These are phyloP conservation scores for Chytriomyces hyalinus DNA, from an alignment of 192 early-diverging fungal species.

Conservation along the genomic window DNA sequence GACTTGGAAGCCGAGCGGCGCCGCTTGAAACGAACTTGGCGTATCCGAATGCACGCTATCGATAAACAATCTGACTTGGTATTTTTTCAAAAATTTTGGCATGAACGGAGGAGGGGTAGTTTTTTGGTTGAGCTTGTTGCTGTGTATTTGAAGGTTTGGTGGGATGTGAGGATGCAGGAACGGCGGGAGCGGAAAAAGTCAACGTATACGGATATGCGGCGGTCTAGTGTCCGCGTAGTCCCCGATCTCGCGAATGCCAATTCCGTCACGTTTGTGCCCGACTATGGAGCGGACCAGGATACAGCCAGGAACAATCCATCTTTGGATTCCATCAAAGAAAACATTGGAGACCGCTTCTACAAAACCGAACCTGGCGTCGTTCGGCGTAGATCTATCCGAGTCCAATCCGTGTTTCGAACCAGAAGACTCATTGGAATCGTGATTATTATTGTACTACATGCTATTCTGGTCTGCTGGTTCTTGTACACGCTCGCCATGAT, in stretches of 20 bases:
- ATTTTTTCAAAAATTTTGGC: no score
- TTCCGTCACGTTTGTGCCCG: constrained; percentile 21
- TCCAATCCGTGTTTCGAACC: background rate
- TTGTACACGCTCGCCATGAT: constrained; percentile 17
- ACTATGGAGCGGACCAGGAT: background rate
- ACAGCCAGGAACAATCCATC: background rate
- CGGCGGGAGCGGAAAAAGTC: no score
- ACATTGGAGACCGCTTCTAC: constrained; percentile 1
- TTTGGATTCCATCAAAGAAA: background rate
- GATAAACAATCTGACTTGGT: no score
- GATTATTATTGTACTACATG: constrained; percentile 15
- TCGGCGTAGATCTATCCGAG: constrained; percentile 1
- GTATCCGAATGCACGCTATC: background rate
- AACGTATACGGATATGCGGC: background rate
- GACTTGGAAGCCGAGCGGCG: constrained; percentile 30
- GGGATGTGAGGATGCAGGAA: background rate
- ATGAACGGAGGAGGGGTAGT: background rate
- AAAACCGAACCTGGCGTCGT: background rate
- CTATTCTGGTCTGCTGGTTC: constrained; percentile 20
- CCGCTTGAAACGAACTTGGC: constrained; percentile 10
- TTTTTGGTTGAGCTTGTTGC: constrained; percentile 24
- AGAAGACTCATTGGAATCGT: constrained; percentile 6
- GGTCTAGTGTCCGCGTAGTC: background rate
- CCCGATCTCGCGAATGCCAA: constrained; percentile 11
- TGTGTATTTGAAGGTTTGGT: background rate